A percentile compares a stretch with the other conserved stretches of the same genome.
phyloP scores from a whole-genome alignment of 2,329 filamentous ascomycete genomes.

The Raffaelea arxii region DNA sequence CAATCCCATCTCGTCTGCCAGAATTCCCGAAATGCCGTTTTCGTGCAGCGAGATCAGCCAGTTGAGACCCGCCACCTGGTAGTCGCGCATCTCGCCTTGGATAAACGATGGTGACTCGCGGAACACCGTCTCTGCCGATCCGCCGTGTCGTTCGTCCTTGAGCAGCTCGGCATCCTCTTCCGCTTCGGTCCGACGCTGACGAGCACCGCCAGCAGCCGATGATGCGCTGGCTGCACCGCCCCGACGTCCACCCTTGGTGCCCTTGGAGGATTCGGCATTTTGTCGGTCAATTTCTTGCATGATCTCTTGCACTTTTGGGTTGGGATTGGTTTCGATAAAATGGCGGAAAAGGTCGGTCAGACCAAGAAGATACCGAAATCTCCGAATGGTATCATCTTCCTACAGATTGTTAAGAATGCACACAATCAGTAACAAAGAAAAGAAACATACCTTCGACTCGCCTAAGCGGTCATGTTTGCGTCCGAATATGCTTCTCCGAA shows the following conservation, averaged over 20 bases:
- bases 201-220: no score
- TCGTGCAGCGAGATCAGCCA: constrained; percentile 97
- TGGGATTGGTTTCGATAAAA: constrained; percentile 96
- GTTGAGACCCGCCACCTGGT: constrained; percentile 90
- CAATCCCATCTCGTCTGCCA: constrained; percentile 97
- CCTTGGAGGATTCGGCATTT: constrained; percentile 63
- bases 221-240: constrained; percentile 72
- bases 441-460: constrained; percentile 68
- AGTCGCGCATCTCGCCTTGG: constrained; percentile 85
- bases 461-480: constrained; percentile 90
- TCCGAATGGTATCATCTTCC: constrained; percentile 91
- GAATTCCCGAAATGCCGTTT: constrained; percentile 95
- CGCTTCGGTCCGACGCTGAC: constrained; percentile 83
- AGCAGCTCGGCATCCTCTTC: constrained; percentile 90
- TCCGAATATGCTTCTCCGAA: constrained; percentile 85
- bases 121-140: constrained; percentile 80
- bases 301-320: constrained; percentile 87
- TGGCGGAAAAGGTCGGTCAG: constrained; percentile 96
- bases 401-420: constrained; percentile 22
- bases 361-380: constrained; percentile 90
- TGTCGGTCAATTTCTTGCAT: constrained; percentile 92
- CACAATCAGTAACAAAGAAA: background rate
- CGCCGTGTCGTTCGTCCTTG: constrained; percentile 81
- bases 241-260: constrained; percentile 70
- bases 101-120: constrained; percentile 89